Evolutionary conservation across 345 rosid genomes (phyloP).

Genomic region (Alliaria petiolata): DNA sequence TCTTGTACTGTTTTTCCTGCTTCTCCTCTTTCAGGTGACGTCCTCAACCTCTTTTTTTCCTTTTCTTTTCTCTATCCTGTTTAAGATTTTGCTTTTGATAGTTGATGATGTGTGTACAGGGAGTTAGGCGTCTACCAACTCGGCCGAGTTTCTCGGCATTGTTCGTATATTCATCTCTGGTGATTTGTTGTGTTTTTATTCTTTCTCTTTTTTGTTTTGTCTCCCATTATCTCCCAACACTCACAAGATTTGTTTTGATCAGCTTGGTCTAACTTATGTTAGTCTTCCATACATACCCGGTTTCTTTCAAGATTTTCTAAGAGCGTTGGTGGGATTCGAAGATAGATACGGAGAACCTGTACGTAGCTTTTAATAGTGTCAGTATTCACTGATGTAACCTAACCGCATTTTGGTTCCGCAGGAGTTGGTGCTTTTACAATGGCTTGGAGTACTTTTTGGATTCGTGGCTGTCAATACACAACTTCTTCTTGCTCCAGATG

Average conservation of each 20-base stretch:
- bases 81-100: neutral
- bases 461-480: constrained; percentile 51
- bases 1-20: constrained; percentile 56
- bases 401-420: constrained; percentile 21
- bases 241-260: neutral
- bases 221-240: too few species aligned
- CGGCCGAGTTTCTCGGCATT: constrained; percentile 63
- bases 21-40: constrained; percentile 77
- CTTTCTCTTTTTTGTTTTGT: too few species aligned
- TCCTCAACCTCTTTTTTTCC: neutral
- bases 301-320: constrained; percentile 42
- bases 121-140: constrained; percentile 72
- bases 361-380: constrained; percentile 2
- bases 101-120: constrained; percentile 38
- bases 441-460: constrained; percentile 63
- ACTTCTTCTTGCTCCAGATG: constrained; percentile 62
- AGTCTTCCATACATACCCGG: constrained; percentile 52
- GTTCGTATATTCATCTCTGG: constrained; percentile 63
- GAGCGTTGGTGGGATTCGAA: constrained; percentile 50
- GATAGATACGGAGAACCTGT: constrained; percentile 76
- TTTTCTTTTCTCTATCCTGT: too few species aligned
- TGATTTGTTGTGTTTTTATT: constrained; percentile 31
- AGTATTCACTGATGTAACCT: too few species aligned
- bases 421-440: neutral
- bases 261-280: constrained; percentile 30